A percentile compares a stretch with the other conserved stretches of the same genome.
These are phyloP conservation scores for Aspergillus awamori DNA, from an alignment of 2,329 filamentous ascomycete genomes.

Conservation along the genomic window DNA sequence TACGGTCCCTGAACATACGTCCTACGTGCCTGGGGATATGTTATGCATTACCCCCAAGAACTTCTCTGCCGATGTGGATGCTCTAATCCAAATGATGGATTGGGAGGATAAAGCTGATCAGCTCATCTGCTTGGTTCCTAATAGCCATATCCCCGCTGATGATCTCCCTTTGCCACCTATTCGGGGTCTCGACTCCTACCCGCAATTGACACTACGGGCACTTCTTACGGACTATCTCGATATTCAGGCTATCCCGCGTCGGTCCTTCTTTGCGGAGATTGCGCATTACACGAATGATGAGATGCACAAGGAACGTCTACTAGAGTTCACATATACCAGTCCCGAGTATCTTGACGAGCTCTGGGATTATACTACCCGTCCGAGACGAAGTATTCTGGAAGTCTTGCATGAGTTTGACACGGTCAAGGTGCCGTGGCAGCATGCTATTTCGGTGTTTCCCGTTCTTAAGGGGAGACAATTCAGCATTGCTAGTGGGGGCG, in stretches of 20 bases:
- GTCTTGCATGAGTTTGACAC: slow-evolving; percentile 87
- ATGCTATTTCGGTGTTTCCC: slow-evolving; percentile 74
- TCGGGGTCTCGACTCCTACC: slow-evolving; percentile 39
- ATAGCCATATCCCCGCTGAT: slow-evolving; percentile 28
- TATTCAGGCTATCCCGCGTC: slow-evolving; percentile 83
- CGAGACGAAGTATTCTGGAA: slow-evolving; percentile 87
- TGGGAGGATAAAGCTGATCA: slow-evolving; percentile 76
- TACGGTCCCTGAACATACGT: slow-evolving; percentile 45
- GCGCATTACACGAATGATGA: slow-evolving; percentile 72
- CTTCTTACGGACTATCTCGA: slow-evolving; percentile 84
- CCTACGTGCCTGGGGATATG: slow-evolving; percentile 74
- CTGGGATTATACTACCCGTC: slow-evolving; percentile 92
- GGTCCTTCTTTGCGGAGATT: slow-evolving; percentile 80
- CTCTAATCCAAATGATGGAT: slow-evolving; percentile 74
- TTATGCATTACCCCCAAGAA: slow-evolving; percentile 86
- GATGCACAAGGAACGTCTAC: slow-evolving; percentile 76
- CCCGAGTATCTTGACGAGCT: slow-evolving; percentile 84
- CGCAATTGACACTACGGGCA: slow-evolving; percentile 65
- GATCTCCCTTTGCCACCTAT: slow-evolving; percentile 34
- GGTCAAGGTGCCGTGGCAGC: slow-evolving; percentile 77
- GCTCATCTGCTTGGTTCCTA: slow-evolving; percentile 58
- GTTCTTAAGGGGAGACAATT: slow-evolving; percentile 86
- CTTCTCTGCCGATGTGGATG: slow-evolving; percentile 76
- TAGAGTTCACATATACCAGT: slow-evolving; percentile 82
- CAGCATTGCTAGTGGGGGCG: slow-evolving; percentile 80